Evolutionary conservation across 345 rosid species (phyloP).

Genomic region (Eucalyptus polybractea): DNA sequence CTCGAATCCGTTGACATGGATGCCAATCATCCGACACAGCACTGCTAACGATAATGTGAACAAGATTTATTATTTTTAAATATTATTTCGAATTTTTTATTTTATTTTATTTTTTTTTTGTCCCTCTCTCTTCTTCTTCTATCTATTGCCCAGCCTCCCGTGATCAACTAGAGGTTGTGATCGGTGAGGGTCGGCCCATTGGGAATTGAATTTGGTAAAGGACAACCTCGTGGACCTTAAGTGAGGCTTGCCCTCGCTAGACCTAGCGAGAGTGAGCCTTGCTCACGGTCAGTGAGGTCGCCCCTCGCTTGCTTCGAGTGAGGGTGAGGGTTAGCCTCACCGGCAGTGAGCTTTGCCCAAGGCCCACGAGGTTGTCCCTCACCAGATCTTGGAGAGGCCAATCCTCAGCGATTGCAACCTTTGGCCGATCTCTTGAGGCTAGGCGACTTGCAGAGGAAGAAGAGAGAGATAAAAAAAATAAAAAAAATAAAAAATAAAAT

Average conservation of each 20-base stretch:
- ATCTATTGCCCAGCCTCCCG: fast-evolving
- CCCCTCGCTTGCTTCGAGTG: fast-evolving
- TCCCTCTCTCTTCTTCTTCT: too few species aligned
- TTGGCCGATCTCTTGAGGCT: fast-evolving
- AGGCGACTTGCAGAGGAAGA: fast-evolving
- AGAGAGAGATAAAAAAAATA: too few species aligned
- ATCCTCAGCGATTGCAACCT: too few species aligned
- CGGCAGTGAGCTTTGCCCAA: fast-evolving
- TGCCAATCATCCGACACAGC: too few species aligned
- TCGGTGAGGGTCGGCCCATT: fast-evolving
- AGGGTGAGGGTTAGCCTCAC: fast-evolving
- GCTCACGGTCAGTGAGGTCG: fast-evolving
- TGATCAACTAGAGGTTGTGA: fast-evolving
- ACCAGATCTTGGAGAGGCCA: too few species aligned
- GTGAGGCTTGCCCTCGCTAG: fast-evolving
- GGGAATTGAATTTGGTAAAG: fast-evolving
- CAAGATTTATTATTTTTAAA: too few species aligned
- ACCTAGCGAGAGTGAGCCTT: fast-evolving
- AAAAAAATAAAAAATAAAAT: too few species aligned
- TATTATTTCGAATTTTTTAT: too few species aligned
- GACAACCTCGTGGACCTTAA: fast-evolving
- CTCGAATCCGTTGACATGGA: fast-evolving
- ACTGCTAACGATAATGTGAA: fast-evolving
- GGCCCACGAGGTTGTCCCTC: too few species aligned
- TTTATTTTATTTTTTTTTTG: too few species aligned